Conservation (phyloP, 2,329 filamentous ascomycete species). For the Penicillium crustosum region DNA sequence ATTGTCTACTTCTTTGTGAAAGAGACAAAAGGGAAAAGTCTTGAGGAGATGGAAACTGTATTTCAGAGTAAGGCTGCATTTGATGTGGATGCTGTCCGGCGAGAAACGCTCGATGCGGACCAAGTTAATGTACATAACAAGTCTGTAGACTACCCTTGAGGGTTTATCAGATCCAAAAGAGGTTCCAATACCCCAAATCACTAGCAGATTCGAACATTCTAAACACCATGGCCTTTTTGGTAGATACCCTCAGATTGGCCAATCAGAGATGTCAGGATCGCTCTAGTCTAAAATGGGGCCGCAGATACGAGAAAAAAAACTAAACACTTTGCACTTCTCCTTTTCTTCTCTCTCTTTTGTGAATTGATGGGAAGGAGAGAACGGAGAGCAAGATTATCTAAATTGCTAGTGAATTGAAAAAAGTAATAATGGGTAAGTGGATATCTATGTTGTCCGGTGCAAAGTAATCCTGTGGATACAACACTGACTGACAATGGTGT, state of each 20-base stretch:
- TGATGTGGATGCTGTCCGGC: slow-evolving; percentile 21
- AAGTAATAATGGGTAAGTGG: not conserved
- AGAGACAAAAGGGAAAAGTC: slow-evolving; percentile 40
- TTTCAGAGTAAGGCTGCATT: slow-evolving; percentile 27
- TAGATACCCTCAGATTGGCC: not conserved
- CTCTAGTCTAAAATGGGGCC: not conserved
- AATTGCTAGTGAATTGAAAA: not conserved
- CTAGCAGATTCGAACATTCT: not conserved
- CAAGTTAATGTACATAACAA: slow-evolving; percentile 3
- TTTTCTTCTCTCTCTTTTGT: not conserved
- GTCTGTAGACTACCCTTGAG: not conserved
- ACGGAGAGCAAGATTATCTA: not conserved
- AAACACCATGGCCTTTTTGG: not conserved
- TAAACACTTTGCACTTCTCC: not conserved
- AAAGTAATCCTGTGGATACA: not conserved
- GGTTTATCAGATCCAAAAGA: not conserved
- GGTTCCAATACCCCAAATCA: not conserved
- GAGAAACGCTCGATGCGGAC: slow-evolving; percentile 10
- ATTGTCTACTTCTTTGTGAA: slow-evolving; percentile 42
- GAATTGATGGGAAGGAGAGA: not conserved
- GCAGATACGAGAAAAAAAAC: not conserved
- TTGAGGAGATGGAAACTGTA: slow-evolving; percentile 43
- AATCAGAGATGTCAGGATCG: not conserved
- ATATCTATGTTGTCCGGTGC: not conserved
- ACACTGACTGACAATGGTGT: not conserved